Evolutionary conservation across 306 rosid genomes (phyloP), one percentile per base, ranked within the genome.

Genomic region (Potentilla sterilis): DNA sequence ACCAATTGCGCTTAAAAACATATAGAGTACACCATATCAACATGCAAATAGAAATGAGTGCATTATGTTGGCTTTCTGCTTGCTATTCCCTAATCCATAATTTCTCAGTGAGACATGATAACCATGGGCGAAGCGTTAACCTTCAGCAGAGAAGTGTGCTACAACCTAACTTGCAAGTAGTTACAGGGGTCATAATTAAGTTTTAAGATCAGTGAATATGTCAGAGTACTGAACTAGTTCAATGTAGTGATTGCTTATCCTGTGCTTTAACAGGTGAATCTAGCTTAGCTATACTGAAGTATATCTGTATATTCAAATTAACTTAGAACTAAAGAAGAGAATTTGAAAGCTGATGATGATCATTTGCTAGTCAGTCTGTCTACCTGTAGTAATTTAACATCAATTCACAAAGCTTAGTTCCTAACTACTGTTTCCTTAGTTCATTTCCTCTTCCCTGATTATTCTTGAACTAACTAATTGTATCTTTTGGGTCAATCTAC

Each of bases 391-490:
- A 46, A 77, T 80, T 10, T 74, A 81, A 86, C 89, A 81, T 78
- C 67, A 62, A 70, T 41, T 80, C 32, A 32, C 37, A 75, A 47
- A 62, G 77, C 15, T 76, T 52, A 16, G 64, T 57, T 81, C 79
- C 88, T 81, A 86, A 79, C 59, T 67, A 84, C 55, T 74, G 16
- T 69, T 48, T 47, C 40, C 69, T 71, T 61, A 70, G 81, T 62
- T 69, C 82, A 41, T 47, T 52, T 61, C 52, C 24, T 11, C 28
- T 62, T 64, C 24, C 52, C 54, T 55, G 70, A 74, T 57, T n/a
- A 63, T 41, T 24, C 67, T 74, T 47, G 69, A 65, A 69, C 82
- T 73, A 78, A 77, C 85, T 83, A 83, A 77, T 80, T 81, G 54
- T 81, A 32, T 28, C 66, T 75, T 57, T 62, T 9, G 13, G 74